These are phyloP conservation scores for Crithidia sp. DNA, from an alignment of 208 protist genomes.

Conservation along the genomic window DNA sequence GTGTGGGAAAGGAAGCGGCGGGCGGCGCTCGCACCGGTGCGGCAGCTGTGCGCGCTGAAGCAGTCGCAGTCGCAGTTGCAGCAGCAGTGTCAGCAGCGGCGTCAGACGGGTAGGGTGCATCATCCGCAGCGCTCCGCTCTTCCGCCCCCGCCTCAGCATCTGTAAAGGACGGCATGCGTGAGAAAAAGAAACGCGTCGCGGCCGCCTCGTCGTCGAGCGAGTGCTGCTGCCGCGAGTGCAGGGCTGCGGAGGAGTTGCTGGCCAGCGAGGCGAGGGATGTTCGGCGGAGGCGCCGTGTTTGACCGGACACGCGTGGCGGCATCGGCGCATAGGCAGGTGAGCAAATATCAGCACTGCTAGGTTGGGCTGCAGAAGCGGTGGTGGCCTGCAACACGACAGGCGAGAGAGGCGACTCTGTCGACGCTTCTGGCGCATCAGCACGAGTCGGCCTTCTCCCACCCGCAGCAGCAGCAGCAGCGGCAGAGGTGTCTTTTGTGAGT, in stretches of 20 bases:
- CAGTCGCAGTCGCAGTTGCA: neutral
- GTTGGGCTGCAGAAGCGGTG: too few species aligned
- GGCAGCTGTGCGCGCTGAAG: neutral
- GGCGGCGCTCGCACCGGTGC: neutral
- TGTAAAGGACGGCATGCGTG: slow-evolving; percentile 10
- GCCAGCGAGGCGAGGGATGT: slow-evolving; percentile 18
- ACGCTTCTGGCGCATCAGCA: neutral
- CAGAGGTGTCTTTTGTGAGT: slow-evolving; percentile 18
- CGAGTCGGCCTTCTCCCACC: neutral
- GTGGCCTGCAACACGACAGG: too few species aligned
- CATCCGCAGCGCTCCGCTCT: neutral
- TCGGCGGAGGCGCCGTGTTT: slow-evolving; percentile 11
- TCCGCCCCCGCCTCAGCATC: neutral
- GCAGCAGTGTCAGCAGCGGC: neutral
- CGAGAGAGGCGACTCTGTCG: neutral
- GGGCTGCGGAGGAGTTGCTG: slow-evolving; percentile 20
- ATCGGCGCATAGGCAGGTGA: slow-evolving; percentile 13
- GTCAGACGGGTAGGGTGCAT: too few species aligned
- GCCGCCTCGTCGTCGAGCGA: slow-evolving; percentile 20
- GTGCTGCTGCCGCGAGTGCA: neutral
- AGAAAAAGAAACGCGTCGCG: slow-evolving; percentile 19
- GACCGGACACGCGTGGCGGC: slow-evolving; percentile 4
- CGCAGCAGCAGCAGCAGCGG: neutral
- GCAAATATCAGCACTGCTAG: neutral
- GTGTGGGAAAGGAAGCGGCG: neutral